phyloP scores from a whole-genome alignment of 805 yeast species.

The Barnettozyma californica region DNA sequence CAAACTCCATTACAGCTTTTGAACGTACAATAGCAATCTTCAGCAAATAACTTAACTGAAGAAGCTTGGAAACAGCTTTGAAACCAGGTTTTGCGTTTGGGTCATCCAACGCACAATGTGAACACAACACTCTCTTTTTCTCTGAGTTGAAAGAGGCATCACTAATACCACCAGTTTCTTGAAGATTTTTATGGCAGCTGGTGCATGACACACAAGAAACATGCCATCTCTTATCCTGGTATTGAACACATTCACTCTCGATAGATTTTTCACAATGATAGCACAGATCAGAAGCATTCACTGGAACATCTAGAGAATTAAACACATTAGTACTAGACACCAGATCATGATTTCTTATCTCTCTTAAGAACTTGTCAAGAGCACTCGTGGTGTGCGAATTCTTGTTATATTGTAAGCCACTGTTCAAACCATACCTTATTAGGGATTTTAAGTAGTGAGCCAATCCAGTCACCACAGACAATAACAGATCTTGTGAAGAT shows the following conservation, averaged over 20 bases:
- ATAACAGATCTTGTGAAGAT: conserved; percentile 54
- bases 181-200: conserved; percentile 43
- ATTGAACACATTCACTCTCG: conserved; percentile 74
- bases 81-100: conserved; percentile 51
- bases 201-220: conserved; percentile 64
- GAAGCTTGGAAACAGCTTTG: conserved; percentile 55
- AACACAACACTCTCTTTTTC: conserved; percentile 44
- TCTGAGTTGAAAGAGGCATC: conserved; percentile 39
- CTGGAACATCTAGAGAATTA: conserved; percentile 40
- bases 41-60: conserved; percentile 70
- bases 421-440: conserved; percentile 72
- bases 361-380: conserved; percentile 55
- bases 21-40: conserved; percentile 82
- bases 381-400: conserved; percentile 52
- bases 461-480: conserved; percentile 80
- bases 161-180: conserved; percentile 33
- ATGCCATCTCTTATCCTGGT: conserved; percentile 75
- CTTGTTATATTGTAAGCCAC: conserved; percentile 66
- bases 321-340: conserved; percentile 30
- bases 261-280: conserved; percentile 65
- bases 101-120: conserved; percentile 52
- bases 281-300: conserved; percentile 74
- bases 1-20: conserved; percentile 49
- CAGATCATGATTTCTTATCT: conserved; percentile 42
- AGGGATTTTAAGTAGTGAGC: conserved; percentile 89